Base-by-base conservation (phyloP, 805 yeast genomes). In the Hermanozyma aechmeae region DNA sequence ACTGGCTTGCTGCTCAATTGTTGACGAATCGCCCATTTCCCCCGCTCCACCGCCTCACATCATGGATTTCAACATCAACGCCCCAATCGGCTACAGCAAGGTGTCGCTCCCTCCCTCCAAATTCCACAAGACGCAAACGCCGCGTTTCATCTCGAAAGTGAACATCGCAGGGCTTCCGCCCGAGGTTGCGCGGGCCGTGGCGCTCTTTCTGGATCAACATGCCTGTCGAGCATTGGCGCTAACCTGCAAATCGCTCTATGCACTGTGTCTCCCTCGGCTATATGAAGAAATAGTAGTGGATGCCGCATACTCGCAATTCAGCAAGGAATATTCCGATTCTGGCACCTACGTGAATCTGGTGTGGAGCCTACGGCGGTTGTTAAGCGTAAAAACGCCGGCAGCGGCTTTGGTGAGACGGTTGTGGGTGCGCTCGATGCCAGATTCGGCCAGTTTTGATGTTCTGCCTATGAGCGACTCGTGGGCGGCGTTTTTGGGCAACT, bases 261-360 rank as follows among this genome's bases (percentile, higher is more conserved):
- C 21, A 8, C 10, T 18, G 21, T 18, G 21, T 18, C 21, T 54
- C 5, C 52, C 53, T 0, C 40, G 64, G n/a, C 37, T 68, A 15
- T 63, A 61, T 37, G 61, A 59, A 23, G 48, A 58, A 12, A 46
- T 58, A 2, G 50, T 63, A 11, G 56, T 70, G 4, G 63, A 61
- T 33, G 48, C 60, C 31, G 48, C 48, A 25, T 61, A 43, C 32
- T 53, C 51, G 27, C 60, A 50, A 20, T 56, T 61, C 28, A 51
- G 48, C 29, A 48, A 35, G 24, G 48, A 48, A 39, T 29, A 22
- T 14, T 19, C 15, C 23, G 23, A 30, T 12, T 23, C 32, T 14
- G 32, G 59, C 3, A 39, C 43, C 2, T 62, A 49, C 34, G 52
- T 65, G 32, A 62, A 58, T 29, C 50, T 57, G 34, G 47, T 56